Percentiles rank a stretch among this genome's conserved stretches.
phyloP scores from a whole-genome alignment of 176 grass and related monocot species.

The Elymus sibiricus region DNA sequence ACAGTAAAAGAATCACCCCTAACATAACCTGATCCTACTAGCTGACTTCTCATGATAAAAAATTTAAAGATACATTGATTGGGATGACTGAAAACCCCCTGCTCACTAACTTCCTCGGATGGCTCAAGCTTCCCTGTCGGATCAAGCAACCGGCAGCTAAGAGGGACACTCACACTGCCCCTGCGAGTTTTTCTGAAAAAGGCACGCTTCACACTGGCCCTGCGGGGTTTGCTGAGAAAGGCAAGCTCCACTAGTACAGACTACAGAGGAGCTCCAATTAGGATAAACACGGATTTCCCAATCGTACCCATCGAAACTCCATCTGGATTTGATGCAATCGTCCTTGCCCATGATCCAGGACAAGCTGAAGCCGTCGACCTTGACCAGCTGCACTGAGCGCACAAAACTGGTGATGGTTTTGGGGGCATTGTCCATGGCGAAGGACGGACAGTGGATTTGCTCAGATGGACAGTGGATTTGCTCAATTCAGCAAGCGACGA shows the following conservation, averaged over 20 bases:
- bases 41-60: too few species aligned
- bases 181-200: neutral
- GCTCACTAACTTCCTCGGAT: fast-evolving
- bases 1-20: neutral
- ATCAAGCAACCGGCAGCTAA: neutral
- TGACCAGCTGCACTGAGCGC: neutral
- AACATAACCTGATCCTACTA: neutral
- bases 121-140: neutral
- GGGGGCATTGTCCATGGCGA: too few species aligned
- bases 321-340: neutral
- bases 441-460: too few species aligned
- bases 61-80: too few species aligned
- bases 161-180: neutral
- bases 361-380: neutral
- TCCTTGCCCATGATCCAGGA: neutral
- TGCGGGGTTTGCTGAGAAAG: neutral
- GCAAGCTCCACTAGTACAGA: neutral
- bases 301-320: neutral
- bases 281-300: neutral
- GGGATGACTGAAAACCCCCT: too few species aligned
- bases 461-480: too few species aligned
- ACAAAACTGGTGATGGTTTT: neutral
- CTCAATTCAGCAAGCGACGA: too few species aligned
- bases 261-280: neutral
- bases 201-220: too few species aligned